phyloP scores from a whole-genome alignment of 1,284 basidiomycete species.

The Sanghuangporus baumii region DNA sequence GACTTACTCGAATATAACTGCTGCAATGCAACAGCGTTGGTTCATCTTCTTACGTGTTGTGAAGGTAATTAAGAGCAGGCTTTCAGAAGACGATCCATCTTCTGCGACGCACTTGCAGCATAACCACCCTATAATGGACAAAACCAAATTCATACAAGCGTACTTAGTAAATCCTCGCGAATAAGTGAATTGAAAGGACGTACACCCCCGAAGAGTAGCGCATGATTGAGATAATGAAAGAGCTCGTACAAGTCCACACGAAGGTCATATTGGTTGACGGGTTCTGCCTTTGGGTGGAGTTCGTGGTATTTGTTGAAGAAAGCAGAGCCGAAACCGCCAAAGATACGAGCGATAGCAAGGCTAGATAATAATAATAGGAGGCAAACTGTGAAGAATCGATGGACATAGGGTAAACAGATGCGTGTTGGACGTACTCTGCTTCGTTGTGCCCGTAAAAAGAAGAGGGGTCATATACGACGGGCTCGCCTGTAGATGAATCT shows the following conservation, averaged over 20 bases:
- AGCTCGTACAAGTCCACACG: slow-evolving; percentile 75
- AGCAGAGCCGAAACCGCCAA: slow-evolving; percentile 68
- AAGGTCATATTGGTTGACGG: slow-evolving; percentile 62
- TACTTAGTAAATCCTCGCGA: background rate
- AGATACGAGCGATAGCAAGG: slow-evolving; percentile 78
- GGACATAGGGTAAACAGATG: background rate
- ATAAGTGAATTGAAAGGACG: slow-evolving; percentile 24
- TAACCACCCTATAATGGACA: slow-evolving; percentile 42
- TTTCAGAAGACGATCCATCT: slow-evolving; percentile 47
- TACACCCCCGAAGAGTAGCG: slow-evolving; percentile 63
- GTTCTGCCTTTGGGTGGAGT: slow-evolving; percentile 62
- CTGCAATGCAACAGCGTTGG: background rate
- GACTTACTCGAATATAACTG: background rate
- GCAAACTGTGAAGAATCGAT: background rate
- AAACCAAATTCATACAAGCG: background rate
- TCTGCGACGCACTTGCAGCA: slow-evolving; percentile 44
- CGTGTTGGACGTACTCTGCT: slow-evolving; percentile 58
- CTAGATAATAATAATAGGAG: slow-evolving; percentile 30
- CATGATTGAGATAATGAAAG: slow-evolving; percentile 86
- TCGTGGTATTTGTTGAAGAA: slow-evolving; percentile 77
- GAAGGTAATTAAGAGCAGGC: background rate
- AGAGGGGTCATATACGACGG: slow-evolving; percentile 80
- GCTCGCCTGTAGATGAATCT: slow-evolving; percentile 46
- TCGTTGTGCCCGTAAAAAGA: slow-evolving; percentile 85
- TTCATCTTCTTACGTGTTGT: background rate